phyloP scores from a whole-genome alignment of 345 rosid species.

The Salix udensis region DNA sequence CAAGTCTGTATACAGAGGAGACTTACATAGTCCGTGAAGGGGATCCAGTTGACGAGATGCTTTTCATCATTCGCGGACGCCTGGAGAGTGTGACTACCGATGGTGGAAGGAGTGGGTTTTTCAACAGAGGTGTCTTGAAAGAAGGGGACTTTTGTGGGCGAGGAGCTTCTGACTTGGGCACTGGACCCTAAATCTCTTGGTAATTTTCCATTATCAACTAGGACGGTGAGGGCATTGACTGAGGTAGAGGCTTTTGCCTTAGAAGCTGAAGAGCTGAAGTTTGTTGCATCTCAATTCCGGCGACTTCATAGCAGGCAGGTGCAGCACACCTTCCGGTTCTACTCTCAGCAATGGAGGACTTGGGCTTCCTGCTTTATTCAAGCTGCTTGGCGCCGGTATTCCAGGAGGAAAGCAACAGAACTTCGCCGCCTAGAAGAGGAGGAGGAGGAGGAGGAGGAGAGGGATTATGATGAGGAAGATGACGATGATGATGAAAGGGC shows the following conservation, averaged over 20 bases:
- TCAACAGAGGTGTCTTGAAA: conserved; percentile 61
- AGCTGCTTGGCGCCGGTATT: conserved; percentile 66
- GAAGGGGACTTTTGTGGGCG: conserved; percentile 78
- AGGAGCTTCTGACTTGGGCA: conserved; percentile 80
- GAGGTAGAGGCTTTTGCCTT: conserved; percentile 89
- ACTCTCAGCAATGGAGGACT: conserved; percentile 94
- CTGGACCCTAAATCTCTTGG: conserved; percentile 62
- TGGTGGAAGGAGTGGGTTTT: conserved; percentile 87
- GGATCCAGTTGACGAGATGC: conserved; percentile 86
- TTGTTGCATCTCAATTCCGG: conserved; percentile 81
- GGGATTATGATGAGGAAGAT: background rate
- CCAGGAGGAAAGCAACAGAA: conserved; percentile 56
- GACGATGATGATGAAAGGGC: conserved; percentile 29
- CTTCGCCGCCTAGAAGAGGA: conserved; percentile 46
- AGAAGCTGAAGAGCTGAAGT: conserved; percentile 81
- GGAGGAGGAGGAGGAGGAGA: conserved; percentile 24
- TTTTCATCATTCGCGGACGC: conserved; percentile 74
- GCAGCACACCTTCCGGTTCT: conserved; percentile 80
- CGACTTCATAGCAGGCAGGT: conserved; percentile 84
- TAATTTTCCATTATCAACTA: conserved; percentile 59
- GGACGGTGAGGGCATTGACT: conserved; percentile 58
- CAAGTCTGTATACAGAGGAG: conserved; percentile 65
- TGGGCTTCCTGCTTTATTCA: conserved; percentile 86
- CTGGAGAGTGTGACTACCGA: conserved; percentile 87
- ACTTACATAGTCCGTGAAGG: conserved; percentile 80